Evolutionary conservation across 2,329 filamentous ascomycete species (phyloP).

Genomic region (Penicillium sp.): DNA sequence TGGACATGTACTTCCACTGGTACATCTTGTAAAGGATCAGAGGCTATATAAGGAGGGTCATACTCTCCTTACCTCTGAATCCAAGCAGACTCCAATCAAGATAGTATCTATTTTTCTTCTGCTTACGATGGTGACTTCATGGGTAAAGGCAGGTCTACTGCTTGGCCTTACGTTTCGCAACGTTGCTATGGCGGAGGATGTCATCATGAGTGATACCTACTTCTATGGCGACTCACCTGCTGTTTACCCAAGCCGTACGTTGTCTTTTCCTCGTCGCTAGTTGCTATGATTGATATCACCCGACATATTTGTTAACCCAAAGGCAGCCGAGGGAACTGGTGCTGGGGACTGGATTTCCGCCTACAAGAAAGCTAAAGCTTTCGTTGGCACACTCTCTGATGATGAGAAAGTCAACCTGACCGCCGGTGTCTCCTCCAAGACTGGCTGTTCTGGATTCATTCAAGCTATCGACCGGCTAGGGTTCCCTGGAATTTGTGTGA

Average conservation of each 20-base stretch:
- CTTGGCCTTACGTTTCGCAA: background rate
- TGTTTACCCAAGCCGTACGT: slow-evolving; percentile 32
- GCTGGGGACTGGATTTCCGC: slow-evolving; percentile 43
- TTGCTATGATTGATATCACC: background rate
- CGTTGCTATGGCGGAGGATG: background rate
- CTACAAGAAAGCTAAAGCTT: slow-evolving; percentile 41
- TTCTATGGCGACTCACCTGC: slow-evolving; percentile 30
- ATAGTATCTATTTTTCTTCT: background rate
- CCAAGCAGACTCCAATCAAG: background rate
- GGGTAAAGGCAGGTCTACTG: background rate
- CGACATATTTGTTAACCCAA: background rate
- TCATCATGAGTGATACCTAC: slow-evolving; percentile 13
- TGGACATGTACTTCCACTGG: background rate
- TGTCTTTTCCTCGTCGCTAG: background rate
- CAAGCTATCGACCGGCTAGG: slow-evolving; percentile 35
- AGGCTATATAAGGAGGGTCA: background rate
- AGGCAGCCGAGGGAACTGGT: slow-evolving; percentile 29
- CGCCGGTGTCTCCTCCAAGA: slow-evolving; percentile 29
- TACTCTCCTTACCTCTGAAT: background rate
- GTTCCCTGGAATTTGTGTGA: slow-evolving; percentile 46
- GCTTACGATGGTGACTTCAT: background rate
- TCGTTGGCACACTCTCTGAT: slow-evolving; percentile 47
- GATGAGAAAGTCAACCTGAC: slow-evolving; percentile 48
- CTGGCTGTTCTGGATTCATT: slow-evolving; percentile 41
- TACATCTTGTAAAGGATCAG: background rate